Percentiles rank a stretch among this genome's conserved stretches.
Evolutionary conservation across 148 eudicot species (phyloP).

Genomic region (Vaccinium vitisidaea): DNA sequence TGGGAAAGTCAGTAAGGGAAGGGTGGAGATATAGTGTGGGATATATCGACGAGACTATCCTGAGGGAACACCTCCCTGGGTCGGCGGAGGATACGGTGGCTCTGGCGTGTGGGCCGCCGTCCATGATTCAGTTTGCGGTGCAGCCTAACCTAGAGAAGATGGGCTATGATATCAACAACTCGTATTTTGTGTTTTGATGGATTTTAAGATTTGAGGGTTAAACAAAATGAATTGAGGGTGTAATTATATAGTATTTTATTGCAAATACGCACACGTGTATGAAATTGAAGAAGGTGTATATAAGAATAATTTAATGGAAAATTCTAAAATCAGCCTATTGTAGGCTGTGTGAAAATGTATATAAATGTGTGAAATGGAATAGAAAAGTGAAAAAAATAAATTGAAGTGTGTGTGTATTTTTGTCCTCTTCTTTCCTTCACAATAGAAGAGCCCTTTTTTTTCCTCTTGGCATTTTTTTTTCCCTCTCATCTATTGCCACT

Average conservation of each 20-base stretch:
- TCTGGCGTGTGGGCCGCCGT: conserved; percentile 88
- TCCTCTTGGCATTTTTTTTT: too few relatives aligned
- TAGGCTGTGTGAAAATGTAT: too few relatives aligned
- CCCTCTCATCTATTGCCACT: too few relatives aligned
- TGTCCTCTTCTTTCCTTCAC: too few relatives aligned
- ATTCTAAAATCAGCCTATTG: too few relatives aligned
- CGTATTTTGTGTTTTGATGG: conserved; percentile 58
- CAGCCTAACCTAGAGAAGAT: conserved; percentile 86
- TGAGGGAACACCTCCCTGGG: conserved; percentile 69
- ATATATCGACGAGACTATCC: conserved; percentile 45
- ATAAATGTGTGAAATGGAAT: too few relatives aligned
- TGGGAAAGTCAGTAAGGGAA: conserved; percentile 42
- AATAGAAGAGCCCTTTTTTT: too few relatives aligned
- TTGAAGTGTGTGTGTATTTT: too few relatives aligned
- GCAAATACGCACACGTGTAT: neutral
- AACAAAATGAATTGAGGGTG: neutral
- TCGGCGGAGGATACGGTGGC: conserved; percentile 52
- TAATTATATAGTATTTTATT: neutral
- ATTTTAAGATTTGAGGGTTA: neutral
- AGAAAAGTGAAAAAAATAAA: too few relatives aligned
- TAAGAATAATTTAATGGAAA: neutral
- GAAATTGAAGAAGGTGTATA: neutral
- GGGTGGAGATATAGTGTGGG: conserved; percentile 78
- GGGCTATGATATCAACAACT: conserved; percentile 72
- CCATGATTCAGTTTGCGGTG: conserved; percentile 88